Evolutionary conservation across 169 alveolate species (phyloP).

Genomic region (Eimeria necatrix): DNA sequence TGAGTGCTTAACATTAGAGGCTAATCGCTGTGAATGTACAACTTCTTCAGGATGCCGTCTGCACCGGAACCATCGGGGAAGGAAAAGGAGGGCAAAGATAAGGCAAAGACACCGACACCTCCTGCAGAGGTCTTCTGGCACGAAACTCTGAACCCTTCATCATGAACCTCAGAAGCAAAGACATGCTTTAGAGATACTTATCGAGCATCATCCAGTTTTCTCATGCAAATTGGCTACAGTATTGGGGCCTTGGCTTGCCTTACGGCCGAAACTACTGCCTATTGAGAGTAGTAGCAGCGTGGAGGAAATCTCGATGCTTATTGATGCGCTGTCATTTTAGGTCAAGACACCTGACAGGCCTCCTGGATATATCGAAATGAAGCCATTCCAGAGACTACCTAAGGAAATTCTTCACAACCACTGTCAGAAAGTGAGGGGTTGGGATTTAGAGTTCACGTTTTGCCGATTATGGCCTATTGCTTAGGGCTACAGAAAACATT

Average conservation of each 20-base stretch:
- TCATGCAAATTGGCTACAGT: background rate
- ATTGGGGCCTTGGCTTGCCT: background rate
- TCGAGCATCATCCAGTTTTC: too few relatives aligned
- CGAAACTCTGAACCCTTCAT: background rate
- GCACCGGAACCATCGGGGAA: slow-evolving; percentile 24
- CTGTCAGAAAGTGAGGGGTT: slow-evolving; percentile 69
- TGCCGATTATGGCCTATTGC: background rate
- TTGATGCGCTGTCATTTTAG: background rate
- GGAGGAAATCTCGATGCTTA: too few relatives aligned
- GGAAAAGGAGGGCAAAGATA: slow-evolving; percentile 53
- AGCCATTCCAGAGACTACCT: slow-evolving; percentile 75
- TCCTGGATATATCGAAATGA: slow-evolving; percentile 71
- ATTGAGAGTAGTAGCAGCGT: too few relatives aligned
- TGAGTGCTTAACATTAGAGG: background rate
- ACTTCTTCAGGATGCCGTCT: background rate
- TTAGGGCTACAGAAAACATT: too few relatives aligned
- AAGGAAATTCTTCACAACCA: slow-evolving; percentile 73
- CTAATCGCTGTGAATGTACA: background rate
- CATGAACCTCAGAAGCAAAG: background rate
- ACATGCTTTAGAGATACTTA: background rate
- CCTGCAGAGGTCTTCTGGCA: background rate
- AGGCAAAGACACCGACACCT: slow-evolving; percentile 5
- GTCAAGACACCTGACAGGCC: slow-evolving; percentile 54
- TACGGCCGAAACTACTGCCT: too few relatives aligned
- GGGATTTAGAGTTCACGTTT: background rate